Conservation (phyloP, 2,329 filamentous ascomycete genomes). For the Stachybotrys chlorohalonatus region DNA sequence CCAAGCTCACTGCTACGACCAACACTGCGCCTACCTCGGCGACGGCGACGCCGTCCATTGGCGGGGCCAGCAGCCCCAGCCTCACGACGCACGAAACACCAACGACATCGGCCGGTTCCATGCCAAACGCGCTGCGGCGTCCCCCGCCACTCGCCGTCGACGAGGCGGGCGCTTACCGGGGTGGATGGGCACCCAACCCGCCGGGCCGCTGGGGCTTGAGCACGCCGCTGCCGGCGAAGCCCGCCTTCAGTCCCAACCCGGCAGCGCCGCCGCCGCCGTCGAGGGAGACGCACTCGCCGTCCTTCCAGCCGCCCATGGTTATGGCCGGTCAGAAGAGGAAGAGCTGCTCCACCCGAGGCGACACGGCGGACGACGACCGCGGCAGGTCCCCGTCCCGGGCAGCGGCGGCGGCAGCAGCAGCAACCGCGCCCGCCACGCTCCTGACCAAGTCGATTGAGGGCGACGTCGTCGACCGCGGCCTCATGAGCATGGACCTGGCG, state of each 20-base stretch:
- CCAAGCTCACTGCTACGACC: neutral
- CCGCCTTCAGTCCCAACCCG: neutral
- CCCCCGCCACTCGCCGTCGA: neutral
- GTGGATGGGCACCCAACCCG: neutral
- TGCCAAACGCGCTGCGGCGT: neutral
- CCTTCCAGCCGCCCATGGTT: constrained; percentile 3
- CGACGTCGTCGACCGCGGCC: constrained; percentile 49
- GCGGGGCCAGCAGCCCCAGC: neutral
- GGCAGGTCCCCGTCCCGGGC: constrained; percentile 1
- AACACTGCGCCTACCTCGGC: neutral
- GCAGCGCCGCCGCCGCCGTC: neutral
- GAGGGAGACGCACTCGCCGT: neutral
- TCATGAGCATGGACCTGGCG: constrained; percentile 48
- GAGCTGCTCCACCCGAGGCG: constrained; percentile 11
- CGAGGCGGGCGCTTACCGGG: neutral
- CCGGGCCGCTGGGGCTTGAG: neutral
- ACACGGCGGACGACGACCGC: constrained; percentile 7
- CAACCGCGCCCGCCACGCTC: constrained; percentile 4
- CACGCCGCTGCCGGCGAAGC: neutral
- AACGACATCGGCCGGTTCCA: neutral
- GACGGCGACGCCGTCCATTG: neutral
- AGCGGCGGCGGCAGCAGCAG: too few species aligned
- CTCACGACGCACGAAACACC: neutral
- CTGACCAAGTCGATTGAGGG: constrained; percentile 19
- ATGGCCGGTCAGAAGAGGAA: constrained; percentile 22